These are phyloP conservation scores for Neofusicoccum sp. DNA, from an alignment of 2,329 filamentous ascomycete species.

Conservation along the genomic window DNA sequence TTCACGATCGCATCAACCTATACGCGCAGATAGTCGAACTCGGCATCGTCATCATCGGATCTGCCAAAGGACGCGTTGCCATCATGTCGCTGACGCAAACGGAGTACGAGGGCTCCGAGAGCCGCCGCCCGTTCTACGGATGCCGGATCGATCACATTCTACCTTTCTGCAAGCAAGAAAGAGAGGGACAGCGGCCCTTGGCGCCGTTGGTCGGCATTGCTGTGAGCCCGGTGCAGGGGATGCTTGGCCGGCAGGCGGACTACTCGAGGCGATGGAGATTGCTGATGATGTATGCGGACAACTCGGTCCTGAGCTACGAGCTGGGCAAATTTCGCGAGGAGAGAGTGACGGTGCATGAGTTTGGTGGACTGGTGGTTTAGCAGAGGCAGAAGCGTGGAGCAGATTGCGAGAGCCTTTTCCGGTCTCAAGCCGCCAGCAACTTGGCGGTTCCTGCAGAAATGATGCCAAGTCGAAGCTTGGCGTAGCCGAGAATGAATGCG, in stretches of 20 bases:
- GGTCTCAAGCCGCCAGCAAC: too few relatives aligned
- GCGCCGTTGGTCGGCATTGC: slow-evolving; percentile 64
- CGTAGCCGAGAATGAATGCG: not conserved
- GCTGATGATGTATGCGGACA: slow-evolving; percentile 70
- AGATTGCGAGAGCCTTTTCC: not conserved
- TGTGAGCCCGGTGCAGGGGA: slow-evolving; percentile 60
- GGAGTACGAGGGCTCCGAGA: slow-evolving; percentile 18
- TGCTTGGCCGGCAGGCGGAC: slow-evolving; percentile 26
- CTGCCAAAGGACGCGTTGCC: slow-evolving; percentile 63
- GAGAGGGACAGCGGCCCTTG: slow-evolving; percentile 42
- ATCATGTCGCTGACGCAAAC: slow-evolving; percentile 58
- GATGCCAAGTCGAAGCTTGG: not conserved
- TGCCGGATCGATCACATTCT: slow-evolving; percentile 59
- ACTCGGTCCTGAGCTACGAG: slow-evolving; percentile 69
- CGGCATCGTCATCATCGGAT: slow-evolving; percentile 65
- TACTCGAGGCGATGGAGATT: slow-evolving; percentile 58
- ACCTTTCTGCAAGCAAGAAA: slow-evolving; percentile 56
- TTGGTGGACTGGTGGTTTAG: slow-evolving; percentile 8
- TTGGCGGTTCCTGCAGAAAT: not conserved
- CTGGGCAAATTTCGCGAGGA: slow-evolving; percentile 38
- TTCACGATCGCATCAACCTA: slow-evolving; percentile 59
- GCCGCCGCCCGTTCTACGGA: slow-evolving; percentile 30
- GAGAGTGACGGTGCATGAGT: not conserved
- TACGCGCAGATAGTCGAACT: slow-evolving; percentile 65
- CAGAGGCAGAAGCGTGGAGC: not conserved